Evolutionary conservation across 2,329 filamentous ascomycete genomes (phyloP).

Genomic region (Cadophora luteo-olivacea): DNA sequence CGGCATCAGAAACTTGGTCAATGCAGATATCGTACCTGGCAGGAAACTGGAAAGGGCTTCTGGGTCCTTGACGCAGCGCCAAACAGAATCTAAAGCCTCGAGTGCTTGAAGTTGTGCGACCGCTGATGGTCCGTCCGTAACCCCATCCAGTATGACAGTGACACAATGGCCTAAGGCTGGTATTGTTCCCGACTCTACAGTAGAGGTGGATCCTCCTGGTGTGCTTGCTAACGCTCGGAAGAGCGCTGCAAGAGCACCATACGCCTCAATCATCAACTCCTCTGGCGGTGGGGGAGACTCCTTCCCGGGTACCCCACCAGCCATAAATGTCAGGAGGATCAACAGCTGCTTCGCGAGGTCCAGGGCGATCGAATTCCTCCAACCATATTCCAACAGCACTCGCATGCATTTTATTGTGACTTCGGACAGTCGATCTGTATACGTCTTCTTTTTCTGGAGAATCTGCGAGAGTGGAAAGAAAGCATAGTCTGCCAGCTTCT

Average conservation of each 20-base stretch:
- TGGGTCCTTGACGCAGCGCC: slow-evolving; percentile 69
- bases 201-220: slow-evolving; percentile 54
- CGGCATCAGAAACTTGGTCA: slow-evolving; percentile 74
- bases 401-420: slow-evolving; percentile 76
- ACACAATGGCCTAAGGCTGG: slow-evolving; percentile 84
- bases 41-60: slow-evolving; percentile 85
- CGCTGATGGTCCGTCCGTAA: slow-evolving; percentile 68
- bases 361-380: slow-evolving; percentile 73
- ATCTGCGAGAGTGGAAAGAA: slow-evolving; percentile 94
- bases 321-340: slow-evolving; percentile 81
- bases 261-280: slow-evolving; percentile 76
- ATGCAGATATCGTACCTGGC: slow-evolving; percentile 82
- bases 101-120: slow-evolving; percentile 76
- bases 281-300: slow-evolving; percentile 62
- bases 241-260: slow-evolving; percentile 71
- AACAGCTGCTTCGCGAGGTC: slow-evolving; percentile 84
- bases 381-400: slow-evolving; percentile 77
- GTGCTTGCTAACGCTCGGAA: slow-evolving; percentile 64
- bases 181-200: slow-evolving; percentile 65
- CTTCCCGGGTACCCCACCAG: slow-evolving; percentile 73
- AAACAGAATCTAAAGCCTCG: slow-evolving; percentile 66
- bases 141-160: slow-evolving; percentile 77
- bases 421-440: slow-evolving; percentile 77
- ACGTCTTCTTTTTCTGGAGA: slow-evolving; percentile 75
- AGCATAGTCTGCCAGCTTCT: slow-evolving; percentile 88